Percentiles rank a stretch among this genome's conserved stretches.
Conservation (phyloP, 331 rosid genomes). For the Dryas integrifolia region DNA sequence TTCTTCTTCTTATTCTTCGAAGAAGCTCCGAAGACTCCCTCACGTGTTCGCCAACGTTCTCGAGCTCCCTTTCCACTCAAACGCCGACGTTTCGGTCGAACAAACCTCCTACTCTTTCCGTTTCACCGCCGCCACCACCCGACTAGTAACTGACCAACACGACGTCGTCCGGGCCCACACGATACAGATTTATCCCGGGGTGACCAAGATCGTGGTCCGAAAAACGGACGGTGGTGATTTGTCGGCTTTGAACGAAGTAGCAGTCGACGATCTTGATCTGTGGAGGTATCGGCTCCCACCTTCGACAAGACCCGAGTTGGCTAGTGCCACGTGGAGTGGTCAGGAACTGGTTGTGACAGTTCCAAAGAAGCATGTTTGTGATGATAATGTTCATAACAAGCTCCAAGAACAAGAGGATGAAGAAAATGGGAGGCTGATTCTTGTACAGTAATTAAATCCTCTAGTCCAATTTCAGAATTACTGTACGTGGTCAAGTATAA, state of each 20-base stretch:
- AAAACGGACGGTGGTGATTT: conserved; percentile 39
- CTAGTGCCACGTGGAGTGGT: conserved; percentile 38
- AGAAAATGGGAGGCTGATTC: conserved; percentile 2
- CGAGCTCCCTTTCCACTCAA: conserved; percentile 48
- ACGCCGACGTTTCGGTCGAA: conserved; percentile 47
- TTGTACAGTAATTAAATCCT: not conserved
- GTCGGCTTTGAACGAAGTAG: not conserved
- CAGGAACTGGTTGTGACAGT: conserved; percentile 54
- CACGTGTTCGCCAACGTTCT: conserved; percentile 51
- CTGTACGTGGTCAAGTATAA: not conserved
- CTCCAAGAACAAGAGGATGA: not conserved
- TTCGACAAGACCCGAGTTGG: conserved; percentile 45
- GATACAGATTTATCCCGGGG: conserved; percentile 47
- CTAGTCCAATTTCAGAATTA: not conserved
- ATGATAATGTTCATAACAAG: not conserved
- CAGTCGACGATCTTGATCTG: conserved; percentile 13
- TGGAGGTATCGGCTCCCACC: conserved; percentile 58
- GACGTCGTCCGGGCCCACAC: conserved; percentile 36
- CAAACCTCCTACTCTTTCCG: conserved; percentile 44
- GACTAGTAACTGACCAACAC: not conserved
- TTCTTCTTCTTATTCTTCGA: conserved; percentile 9
- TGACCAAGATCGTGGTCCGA: conserved; percentile 40
- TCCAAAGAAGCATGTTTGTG: conserved; percentile 30
- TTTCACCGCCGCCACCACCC: conserved; percentile 25
- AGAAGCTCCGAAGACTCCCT: conserved; percentile 52